Percentiles rank a stretch among this genome's conserved stretches.
phyloP scores from a whole-genome alignment of 306 rosid species.

The Elaeagnus macrophylla region DNA sequence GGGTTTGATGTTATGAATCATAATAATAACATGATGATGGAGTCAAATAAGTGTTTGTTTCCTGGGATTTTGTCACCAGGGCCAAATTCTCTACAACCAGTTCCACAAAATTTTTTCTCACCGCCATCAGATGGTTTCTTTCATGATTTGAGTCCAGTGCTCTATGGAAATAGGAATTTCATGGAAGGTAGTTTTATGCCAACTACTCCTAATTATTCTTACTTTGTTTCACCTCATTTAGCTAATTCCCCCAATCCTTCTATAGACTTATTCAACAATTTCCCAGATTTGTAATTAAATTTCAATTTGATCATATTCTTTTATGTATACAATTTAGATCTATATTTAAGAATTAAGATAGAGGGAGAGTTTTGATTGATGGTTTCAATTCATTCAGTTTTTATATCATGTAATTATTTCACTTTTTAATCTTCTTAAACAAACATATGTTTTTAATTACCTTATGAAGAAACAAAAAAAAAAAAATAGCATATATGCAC shows the following conservation, averaged over 20 bases:
- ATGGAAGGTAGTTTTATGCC: constrained; percentile 54
- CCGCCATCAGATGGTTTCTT: constrained; percentile 46
- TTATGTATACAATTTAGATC: neutral
- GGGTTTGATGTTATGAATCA: neutral
- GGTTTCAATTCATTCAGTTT: neutral
- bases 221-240: constrained; percentile 44
- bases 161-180: constrained; percentile 38
- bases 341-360: no score
- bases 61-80: constrained; percentile 82
- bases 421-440: no score
- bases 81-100: constrained; percentile 53
- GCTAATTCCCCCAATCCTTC: constrained; percentile 31
- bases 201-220: constrained; percentile 36
- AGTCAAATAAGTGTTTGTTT: constrained; percentile 17
- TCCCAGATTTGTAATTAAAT: constrained; percentile 22
- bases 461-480: no score
- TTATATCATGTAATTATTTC: constrained; percentile 7
- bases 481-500: no score
- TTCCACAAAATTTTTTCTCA: constrained; percentile 49
- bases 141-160: constrained; percentile 62
- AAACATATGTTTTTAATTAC: no score
- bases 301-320: neutral
- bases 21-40: neutral
- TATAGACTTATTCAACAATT: constrained; percentile 59
- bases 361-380: neutral